These are phyloP conservation scores for Cryptococcus sp. DNA, from an alignment of 1,284 basidiomycete genomes.

Conservation along the genomic window DNA sequence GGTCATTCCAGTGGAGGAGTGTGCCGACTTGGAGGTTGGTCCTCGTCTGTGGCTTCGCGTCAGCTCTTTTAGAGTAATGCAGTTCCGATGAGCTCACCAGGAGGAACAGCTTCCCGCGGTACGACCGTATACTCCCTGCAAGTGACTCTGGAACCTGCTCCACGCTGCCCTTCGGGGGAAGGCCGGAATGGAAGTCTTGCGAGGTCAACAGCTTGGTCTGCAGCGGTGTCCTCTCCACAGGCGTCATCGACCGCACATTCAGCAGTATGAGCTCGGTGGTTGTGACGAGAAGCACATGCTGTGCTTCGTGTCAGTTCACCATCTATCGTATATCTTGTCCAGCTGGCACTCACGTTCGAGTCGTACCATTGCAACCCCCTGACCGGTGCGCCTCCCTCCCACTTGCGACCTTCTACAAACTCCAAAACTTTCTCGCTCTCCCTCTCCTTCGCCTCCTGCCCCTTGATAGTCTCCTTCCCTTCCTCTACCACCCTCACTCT, in stretches of 20 bases:
- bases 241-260: slow-evolving; percentile 56
- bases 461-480: slow-evolving; percentile 11
- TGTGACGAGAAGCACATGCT: slow-evolving; percentile 57
- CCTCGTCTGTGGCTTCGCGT: slow-evolving; percentile 38
- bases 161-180: neutral
- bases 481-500: slow-evolving; percentile 52
- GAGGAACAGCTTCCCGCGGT: slow-evolving; percentile 88
- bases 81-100: slow-evolving; percentile 62
- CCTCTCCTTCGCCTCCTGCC: neutral
- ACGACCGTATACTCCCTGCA: slow-evolving; percentile 69
- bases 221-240: slow-evolving; percentile 44
- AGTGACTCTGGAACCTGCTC: slow-evolving; percentile 40
- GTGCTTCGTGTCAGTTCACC: slow-evolving; percentile 55
- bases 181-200: slow-evolving; percentile 34
- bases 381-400: slow-evolving; percentile 45
- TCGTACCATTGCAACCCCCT: slow-evolving; percentile 54
- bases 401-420: slow-evolving; percentile 45
- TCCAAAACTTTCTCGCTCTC: slow-evolving; percentile 20
- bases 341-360: slow-evolving; percentile 38
- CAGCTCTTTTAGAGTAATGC: neutral
- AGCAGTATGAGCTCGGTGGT: slow-evolving; percentile 63
- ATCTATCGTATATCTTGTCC: slow-evolving; percentile 68
- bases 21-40: slow-evolving; percentile 73
- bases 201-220: slow-evolving; percentile 40
- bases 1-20: slow-evolving; percentile 91